Conservation (phyloP, 2,329 filamentous ascomycete genomes). For the Phaeosphaeriaceae sp. region DNA sequence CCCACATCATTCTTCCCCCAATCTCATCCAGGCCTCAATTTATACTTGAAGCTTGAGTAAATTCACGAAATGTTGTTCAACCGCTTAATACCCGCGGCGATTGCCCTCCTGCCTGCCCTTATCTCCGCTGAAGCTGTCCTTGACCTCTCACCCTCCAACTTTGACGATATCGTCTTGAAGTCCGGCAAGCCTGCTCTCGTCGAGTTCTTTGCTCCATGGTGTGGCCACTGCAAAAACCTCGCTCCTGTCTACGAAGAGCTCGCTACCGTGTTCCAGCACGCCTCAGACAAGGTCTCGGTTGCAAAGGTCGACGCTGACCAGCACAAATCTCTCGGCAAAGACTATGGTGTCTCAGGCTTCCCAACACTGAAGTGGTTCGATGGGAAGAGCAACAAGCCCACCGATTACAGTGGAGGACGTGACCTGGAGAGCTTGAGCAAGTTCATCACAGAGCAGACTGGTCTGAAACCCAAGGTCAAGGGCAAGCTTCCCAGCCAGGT, state of each 20-base stretch:
- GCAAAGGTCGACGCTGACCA: conserved; percentile 96
- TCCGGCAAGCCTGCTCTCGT: conserved; percentile 95
- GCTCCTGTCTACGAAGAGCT: conserved; percentile 95
- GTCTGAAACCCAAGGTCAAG: conserved; percentile 79
- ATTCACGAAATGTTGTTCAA: conserved; percentile 40
- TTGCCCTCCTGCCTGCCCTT: conserved; percentile 42
- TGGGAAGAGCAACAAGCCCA: conserved; percentile 84
- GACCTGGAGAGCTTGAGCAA: conserved; percentile 83
- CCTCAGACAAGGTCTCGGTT: conserved; percentile 79
- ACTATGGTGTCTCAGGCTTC: conserved; percentile 91
- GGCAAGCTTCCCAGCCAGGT: conserved; percentile 76
- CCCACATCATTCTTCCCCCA: conserved; percentile 18
- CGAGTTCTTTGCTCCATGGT: conserved; percentile 99
- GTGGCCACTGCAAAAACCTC: conserved; percentile 97
- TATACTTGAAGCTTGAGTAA: conserved; percentile 23
- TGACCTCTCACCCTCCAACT: conserved; percentile 88
- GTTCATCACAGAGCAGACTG: conserved; percentile 88
- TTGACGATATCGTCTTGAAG: conserved; percentile 86
- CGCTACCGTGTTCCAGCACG: conserved; percentile 73
- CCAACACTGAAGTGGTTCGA: conserved; percentile 98
- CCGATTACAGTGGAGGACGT: conserved; percentile 84
- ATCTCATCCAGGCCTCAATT: conserved; percentile 24
- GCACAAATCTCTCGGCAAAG: conserved; percentile 81
- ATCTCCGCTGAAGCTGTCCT: conserved; percentile 79
- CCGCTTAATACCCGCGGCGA: conserved; percentile 37